phyloP scores from a whole-genome alignment of 164 flowering plant species.

The Vitis vinifera region ASM3070453v1 NC_081822.1:3913001-3913500 shows the following conservation, averaged over 20 bases:
- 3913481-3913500: too few relatives aligned
- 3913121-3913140: background rate
- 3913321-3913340: conserved; percentile 20
- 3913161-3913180: conserved; percentile 5
- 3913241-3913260: background rate
- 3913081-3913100: background rate
- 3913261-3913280: conserved; percentile 23
- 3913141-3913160: background rate
- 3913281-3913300: conserved; percentile 18
- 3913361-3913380: conserved; percentile 27
- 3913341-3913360: conserved; percentile 18
- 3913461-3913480: too few relatives aligned
- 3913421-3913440: conserved; percentile 11
- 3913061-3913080: background rate
- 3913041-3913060: too few relatives aligned
- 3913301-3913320: conserved; percentile 9
- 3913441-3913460: background rate
- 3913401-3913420: conserved; percentile 11
- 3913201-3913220: background rate
- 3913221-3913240: background rate
- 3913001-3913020: background rate
- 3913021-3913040: too few relatives aligned
- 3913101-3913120: background rate
- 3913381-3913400: conserved; percentile 17
- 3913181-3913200: background rate